A percentile compares a stretch with the other conserved stretches of the same genome.
Conservation (phyloP, 257 asterid genomes). For the Solanum megistacrolobum region DNA sequence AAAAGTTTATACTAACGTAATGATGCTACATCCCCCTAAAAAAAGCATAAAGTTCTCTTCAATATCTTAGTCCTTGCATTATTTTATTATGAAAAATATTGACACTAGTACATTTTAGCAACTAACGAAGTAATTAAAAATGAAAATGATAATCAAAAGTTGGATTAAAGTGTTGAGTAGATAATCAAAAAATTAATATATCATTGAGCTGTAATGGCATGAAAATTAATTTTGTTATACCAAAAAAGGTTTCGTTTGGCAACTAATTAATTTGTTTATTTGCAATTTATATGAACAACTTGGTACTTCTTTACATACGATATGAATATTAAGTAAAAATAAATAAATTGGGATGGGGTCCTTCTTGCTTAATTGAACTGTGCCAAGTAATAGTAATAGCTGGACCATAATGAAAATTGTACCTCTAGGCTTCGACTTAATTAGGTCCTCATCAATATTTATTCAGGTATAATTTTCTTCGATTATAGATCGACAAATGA, state of each 20-base stretch:
- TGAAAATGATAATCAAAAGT: background rate
- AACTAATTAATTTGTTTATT: background rate
- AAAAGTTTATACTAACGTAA: background rate
- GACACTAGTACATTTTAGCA: background rate
- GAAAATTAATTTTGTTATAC: background rate
- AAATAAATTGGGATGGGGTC: background rate
- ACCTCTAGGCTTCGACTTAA: background rate
- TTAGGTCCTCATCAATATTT: background rate
- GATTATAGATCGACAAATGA: background rate
- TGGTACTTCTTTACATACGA: background rate
- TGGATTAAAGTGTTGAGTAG: background rate
- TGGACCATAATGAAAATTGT: background rate
- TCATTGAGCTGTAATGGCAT: background rate
- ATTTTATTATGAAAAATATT: background rate
- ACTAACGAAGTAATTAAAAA: background rate
- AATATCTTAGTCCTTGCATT: background rate
- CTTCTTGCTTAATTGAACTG: background rate
- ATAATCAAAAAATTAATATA: background rate
- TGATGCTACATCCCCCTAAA: background rate
- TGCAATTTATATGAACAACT: background rate
- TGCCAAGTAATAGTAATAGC: background rate
- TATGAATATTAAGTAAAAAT: background rate
- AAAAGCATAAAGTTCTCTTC: background rate
- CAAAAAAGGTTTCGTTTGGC: background rate
- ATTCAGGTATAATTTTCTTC: background rate